Evolutionary conservation across 176 grass and related monocot species (phyloP).

Genomic region (Zea luxurians): DNA sequence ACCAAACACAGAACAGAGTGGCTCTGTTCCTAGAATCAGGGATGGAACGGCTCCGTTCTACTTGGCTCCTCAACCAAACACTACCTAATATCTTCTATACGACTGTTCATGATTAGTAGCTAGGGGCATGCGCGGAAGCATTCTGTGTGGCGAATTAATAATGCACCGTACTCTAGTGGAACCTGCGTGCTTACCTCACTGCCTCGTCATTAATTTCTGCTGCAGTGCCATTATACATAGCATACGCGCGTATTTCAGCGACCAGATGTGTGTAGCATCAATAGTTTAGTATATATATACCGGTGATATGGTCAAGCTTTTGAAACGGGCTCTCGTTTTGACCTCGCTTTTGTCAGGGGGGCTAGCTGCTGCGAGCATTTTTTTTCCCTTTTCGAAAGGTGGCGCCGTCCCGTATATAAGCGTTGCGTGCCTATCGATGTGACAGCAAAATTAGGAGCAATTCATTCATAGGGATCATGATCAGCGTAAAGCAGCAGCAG

Average conservation of each 20-base stretch:
- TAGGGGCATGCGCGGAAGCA: background rate
- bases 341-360: constrained; percentile 51
- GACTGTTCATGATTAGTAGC: constrained; percentile 27
- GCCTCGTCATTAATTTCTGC: constrained; percentile 12
- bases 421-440: constrained; percentile 37
- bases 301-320: constrained; percentile 38
- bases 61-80: no score
- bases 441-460: constrained; percentile 49
- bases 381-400: constrained; percentile 57
- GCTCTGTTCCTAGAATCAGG: no score
- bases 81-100: background rate
- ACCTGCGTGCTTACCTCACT: constrained; percentile 31
- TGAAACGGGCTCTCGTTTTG: constrained; percentile 50
- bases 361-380: constrained; percentile 23
- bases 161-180: background rate
- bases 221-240: background rate
- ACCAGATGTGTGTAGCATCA: background rate
- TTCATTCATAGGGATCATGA: constrained; percentile 71
- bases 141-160: background rate
- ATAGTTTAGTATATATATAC: background rate
- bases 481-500: constrained; percentile 44
- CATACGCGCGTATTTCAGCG: constrained; percentile 32
- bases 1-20: no score
- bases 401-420: background rate
- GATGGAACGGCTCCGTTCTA: no score